Base-by-base conservation (phyloP, 2,329 filamentous ascomycete genomes). In the Furcasterigmium furcatum region DNA sequence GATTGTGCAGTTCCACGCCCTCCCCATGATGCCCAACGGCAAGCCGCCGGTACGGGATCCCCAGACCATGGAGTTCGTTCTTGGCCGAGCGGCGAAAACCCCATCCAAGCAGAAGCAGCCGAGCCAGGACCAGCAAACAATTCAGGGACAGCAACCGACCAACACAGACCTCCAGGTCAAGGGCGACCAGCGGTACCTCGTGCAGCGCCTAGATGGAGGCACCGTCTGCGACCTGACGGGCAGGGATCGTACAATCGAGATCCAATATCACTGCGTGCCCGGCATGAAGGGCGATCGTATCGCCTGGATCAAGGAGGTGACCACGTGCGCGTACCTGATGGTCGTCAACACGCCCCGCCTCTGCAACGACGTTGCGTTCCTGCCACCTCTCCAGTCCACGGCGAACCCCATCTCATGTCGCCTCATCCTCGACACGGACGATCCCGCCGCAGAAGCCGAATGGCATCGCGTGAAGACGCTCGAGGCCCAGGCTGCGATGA, bases 301-400 rank as follows among this genome's bases (percentile, higher is more conserved):
- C 56, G 86, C 85, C 36, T 91, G 89, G 82, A 95, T 96, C 67
- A 96, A 96, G 65, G 91, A 96, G 63, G 82, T 92, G 2, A 87
- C 86, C 3, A 96, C 90, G 10, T 96, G 91, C 68, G 83, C 89
- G 12, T 96, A 96, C 61, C 75, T 96, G 44, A 96, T 96, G 91
- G 82, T 95, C 25, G 81, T 96, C 51, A 87, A 95, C 61, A 96
- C 91, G 0, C 89, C 91, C 0, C 84, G 90, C 1, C 80, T 96
- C 12, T 96, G 91, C 69, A 82, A 86, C 59, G 91, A 96, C 55
- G 81, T 89, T 9, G 90, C 90, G 9, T 96, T 96, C 63, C 72
- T 87, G 44, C 91, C 91, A 0, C 88, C 90, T 0, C 82, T 87
- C 55, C 85, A 89, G 50, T 86, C 87, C 45, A 80, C 81, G 47